A percentile compares a stretch with the other conserved stretches of the same genome.
Evolutionary conservation across 352 stramenopile species (phyloP).

Genomic region (Phytopythium aichiense): DNA sequence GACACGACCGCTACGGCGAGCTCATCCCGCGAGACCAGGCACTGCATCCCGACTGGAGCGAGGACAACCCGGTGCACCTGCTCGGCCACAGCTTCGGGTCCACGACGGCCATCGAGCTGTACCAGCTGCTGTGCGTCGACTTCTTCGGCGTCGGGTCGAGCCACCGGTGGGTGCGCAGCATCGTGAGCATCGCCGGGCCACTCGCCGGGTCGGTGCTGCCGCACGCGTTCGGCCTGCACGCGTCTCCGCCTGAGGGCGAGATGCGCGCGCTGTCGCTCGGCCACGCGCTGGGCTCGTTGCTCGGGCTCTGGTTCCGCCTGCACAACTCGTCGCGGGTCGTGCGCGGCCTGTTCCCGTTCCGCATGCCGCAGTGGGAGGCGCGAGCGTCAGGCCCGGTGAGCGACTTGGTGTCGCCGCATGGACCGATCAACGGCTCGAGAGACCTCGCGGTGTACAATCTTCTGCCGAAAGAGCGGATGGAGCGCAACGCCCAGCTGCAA

Average conservation of each 20-base stretch:
- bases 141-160: constrained; percentile 53
- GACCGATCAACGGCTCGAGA: constrained; percentile 31
- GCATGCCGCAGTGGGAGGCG: constrained; percentile 53
- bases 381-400: constrained; percentile 12
- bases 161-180: constrained; percentile 46
- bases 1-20: constrained; percentile 43
- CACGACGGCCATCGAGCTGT: constrained; percentile 66
- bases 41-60: constrained; percentile 47
- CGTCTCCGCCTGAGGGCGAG: constrained; percentile 3
- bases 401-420: constrained; percentile 30
- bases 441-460: constrained; percentile 56
- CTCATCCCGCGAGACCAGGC: constrained; percentile 18
- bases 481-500: constrained; percentile 34
- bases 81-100: constrained; percentile 66
- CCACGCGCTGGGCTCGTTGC: constrained; percentile 17
- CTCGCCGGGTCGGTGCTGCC: constrained; percentile 36
- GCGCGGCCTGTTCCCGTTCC: constrained; percentile 39
- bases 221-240: constrained; percentile 27
- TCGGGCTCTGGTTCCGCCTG: constrained; percentile 47
- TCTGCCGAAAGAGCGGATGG: constrained; percentile 35
- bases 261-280: constrained; percentile 23
- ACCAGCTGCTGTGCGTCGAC: constrained; percentile 58
- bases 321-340: constrained; percentile 32
- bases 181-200: constrained; percentile 52
- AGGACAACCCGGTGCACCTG: constrained; percentile 48